Evolutionary conservation across 805 yeast species (phyloP), one percentile per base, ranked within the genome.

Genomic region (Spathaspora boniae): DNA sequence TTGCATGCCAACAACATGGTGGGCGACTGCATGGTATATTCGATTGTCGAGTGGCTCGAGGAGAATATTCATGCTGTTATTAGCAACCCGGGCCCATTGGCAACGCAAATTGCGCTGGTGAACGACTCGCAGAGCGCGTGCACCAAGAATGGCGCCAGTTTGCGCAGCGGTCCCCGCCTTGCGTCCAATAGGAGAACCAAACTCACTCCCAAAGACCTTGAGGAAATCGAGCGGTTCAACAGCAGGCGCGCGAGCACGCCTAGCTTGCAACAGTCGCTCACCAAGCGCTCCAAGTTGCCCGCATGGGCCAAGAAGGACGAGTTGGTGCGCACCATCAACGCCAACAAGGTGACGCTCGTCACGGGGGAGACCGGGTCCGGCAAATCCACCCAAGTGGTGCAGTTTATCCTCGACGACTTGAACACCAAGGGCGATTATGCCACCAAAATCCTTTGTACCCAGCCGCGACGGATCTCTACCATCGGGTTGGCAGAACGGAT

Each of bases 331-430:
- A 60, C 78, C 4, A 76, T 91, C 4, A 65, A 69, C 19, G 41
- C 65, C 0, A 74, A 84, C 51, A 76, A 76, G 43, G 83, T 87
- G 4, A 78, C 85, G 6, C 61, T 91, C 22, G 74, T 91, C 24
- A 91, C 98, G 2, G 98, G 98, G 55, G 98, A 93, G 56, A 91
- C 98, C 0, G 98, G 98, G 48, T 89, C 97, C 1, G 98, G 98
- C 47, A 91, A 91, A 53, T 86, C 96, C 1, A 91, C 98, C 0
- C 98, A 91, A 54, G 78, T 86, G 4, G 96, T 87, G 5, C 98
- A 91, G 55, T 91, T 88, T 46, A 65, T 91, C 15, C 60, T 91
- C 12, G 98, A 91, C 54, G 68, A 78, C 26, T 50, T 86, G 40
- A 68, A 74, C 32, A 30, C 60, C 0, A 53, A 59, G 9, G 72